phyloP scores from a whole-genome alignment of 768 basidiomycete species.

The Suillus plorans region DNA sequence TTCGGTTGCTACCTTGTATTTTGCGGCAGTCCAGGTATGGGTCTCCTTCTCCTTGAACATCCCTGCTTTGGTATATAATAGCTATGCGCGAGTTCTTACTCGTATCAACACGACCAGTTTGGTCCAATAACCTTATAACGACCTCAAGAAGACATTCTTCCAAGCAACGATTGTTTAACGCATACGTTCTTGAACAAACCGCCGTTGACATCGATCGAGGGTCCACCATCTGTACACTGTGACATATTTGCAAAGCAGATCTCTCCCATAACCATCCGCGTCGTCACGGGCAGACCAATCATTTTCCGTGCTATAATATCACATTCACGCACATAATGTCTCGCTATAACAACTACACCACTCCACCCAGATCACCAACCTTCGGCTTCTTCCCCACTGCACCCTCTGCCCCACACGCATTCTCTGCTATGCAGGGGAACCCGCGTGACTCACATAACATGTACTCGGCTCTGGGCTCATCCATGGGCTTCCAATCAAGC shows the following conservation, averaged over 20 bases:
- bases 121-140: slow-evolving; percentile 9
- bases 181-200: slow-evolving; percentile 5
- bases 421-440: slow-evolving; percentile 54
- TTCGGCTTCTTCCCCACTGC: slow-evolving; percentile 60
- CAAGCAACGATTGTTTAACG: slow-evolving; percentile 12
- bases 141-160: slow-evolving; percentile 12
- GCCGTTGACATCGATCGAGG: neutral
- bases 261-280: neutral
- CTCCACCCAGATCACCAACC: slow-evolving; percentile 51
- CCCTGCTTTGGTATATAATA: slow-evolving; percentile 27
- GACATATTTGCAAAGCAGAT: slow-evolving; percentile 6
- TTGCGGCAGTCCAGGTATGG: slow-evolving; percentile 7
- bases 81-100: slow-evolving; percentile 7
- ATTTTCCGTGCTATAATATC: slow-evolving; percentile 6
- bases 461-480: slow-evolving; percentile 50
- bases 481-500: slow-evolving; percentile 25
- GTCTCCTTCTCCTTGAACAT: slow-evolving; percentile 5
- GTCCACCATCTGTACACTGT: slow-evolving; percentile 6
- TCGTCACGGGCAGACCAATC: slow-evolving; percentile 5
- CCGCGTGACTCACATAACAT: slow-evolving; percentile 60
- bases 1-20: slow-evolving; percentile 27
- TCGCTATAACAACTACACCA: slow-evolving; percentile 37
- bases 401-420: slow-evolving; percentile 56
- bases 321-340: slow-evolving; percentile 39
- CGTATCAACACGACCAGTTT: slow-evolving; percentile 15